A percentile compares a stretch with the other conserved stretches of the same genome.
phyloP scores from a whole-genome alignment of 305 asterid species.

The Fraxinus sp. region DNA sequence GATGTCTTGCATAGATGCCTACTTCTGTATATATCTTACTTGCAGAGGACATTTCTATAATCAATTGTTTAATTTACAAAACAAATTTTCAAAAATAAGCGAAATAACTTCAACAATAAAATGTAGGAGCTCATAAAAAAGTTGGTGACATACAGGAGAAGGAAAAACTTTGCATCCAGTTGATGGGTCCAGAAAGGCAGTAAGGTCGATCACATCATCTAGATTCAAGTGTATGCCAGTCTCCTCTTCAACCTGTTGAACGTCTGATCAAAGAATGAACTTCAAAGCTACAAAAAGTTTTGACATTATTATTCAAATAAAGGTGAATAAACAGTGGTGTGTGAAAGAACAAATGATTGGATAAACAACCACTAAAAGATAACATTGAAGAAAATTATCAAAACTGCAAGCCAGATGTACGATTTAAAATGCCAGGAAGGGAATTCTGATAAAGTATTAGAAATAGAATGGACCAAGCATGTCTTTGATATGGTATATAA shows the following conservation, averaged over 20 bases:
- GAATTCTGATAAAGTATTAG: background rate
- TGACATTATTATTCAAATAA: background rate
- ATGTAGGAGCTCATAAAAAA: background rate
- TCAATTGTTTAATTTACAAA: background rate
- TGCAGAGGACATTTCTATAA: background rate
- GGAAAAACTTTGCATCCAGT: conserved; percentile 71
- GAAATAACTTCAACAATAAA: background rate
- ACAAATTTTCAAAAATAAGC: background rate
- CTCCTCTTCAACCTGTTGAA: conserved; percentile 84
- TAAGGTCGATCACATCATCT: conserved; percentile 71
- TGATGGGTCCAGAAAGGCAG: conserved; percentile 68
- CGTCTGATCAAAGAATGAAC: conserved; percentile 19
- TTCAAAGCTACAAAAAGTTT: conserved; percentile 5
- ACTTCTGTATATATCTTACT: background rate
- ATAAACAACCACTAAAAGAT: background rate
- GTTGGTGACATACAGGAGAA: conserved; percentile 58
- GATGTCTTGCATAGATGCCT: background rate
- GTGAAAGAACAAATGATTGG: background rate
- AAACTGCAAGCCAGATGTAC: background rate
- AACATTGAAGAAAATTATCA: background rate
- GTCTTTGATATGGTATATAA: background rate
- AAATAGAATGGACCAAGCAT: background rate
- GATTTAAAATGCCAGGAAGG: background rate
- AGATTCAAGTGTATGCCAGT: conserved; percentile 66
- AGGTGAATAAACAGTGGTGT: background rate